phyloP scores from a whole-genome alignment of 352 stramenopile species.

The Globisporangium uncinulatum region DNA sequence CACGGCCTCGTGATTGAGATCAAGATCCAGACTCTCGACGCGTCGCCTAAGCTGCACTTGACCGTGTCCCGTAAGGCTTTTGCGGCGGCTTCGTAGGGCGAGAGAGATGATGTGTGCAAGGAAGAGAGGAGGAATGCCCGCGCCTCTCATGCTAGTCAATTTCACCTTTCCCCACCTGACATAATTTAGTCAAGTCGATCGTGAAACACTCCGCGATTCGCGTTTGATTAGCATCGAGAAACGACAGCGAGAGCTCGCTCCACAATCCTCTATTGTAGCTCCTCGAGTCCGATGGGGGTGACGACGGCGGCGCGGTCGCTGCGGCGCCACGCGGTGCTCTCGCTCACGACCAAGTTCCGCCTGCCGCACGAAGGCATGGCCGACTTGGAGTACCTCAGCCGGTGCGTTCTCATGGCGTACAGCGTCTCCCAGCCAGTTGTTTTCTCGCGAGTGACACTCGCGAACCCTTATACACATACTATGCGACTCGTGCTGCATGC shows the following conservation, averaged over 20 bases:
- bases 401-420: constrained; percentile 16
- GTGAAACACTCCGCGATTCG: no score
- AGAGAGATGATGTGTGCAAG: no score
- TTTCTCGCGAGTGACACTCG: neutral
- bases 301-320: neutral
- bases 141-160: no score
- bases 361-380: constrained; percentile 75
- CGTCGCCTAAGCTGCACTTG: no score
- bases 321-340: constrained; percentile 43
- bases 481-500: neutral
- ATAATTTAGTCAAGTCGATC: no score
- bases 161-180: no score
- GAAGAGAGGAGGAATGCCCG: no score
- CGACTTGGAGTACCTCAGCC: constrained; percentile 69
- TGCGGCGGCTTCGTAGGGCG: no score
- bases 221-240: neutral
- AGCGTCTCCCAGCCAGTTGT: neutral
- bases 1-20: no score
- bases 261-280: neutral
- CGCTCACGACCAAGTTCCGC: constrained; percentile 74
- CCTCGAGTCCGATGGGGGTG: neutral
- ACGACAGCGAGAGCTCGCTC: neutral
- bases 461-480: no score
- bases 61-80: no score
- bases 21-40: no score